A percentile compares a stretch with the other conserved stretches of the same genome.
These are phyloP conservation scores for Lenwebbia sp. DNA, from an alignment of 345 rosid species.

Conservation along the genomic window DNA sequence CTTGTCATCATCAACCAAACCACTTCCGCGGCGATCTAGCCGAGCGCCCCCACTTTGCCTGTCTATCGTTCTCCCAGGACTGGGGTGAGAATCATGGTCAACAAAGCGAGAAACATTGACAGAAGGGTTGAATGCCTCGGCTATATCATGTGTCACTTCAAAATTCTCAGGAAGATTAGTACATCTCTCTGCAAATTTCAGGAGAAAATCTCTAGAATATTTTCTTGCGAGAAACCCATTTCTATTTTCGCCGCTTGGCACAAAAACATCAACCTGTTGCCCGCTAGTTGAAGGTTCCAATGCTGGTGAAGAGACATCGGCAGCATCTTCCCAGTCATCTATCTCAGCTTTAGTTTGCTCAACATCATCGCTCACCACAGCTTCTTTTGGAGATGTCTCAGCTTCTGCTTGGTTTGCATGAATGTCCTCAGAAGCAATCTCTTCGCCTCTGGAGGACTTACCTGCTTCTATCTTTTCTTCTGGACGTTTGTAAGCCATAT, in stretches of 20 bases:
- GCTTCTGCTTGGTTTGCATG: conserved; percentile 23
- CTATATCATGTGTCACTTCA: conserved; percentile 35
- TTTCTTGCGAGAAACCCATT: conserved; percentile 45
- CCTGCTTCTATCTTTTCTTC: conserved; percentile 64
- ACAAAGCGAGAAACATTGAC: conserved; percentile 29
- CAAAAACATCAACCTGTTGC: conserved; percentile 9
- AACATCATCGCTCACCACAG: conserved; percentile 15
- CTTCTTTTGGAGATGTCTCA: conserved; percentile 15
- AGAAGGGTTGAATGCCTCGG: conserved; percentile 23
- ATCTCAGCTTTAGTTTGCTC: conserved; percentile 50
- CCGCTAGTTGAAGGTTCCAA: conserved; percentile 34
- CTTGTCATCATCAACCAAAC: conserved; percentile 49
- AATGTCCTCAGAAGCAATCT: conserved; percentile 10
- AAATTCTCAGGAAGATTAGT: conserved; percentile 63
- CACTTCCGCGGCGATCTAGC: conserved; percentile 64
- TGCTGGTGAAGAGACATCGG: conserved; percentile 74
- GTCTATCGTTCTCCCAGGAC: conserved; percentile 53
- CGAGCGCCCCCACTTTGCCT: conserved; percentile 54
- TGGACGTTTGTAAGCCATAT: conserved; percentile 83
- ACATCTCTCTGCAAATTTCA: conserved; percentile 63
- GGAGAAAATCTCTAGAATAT: conserved; percentile 90
- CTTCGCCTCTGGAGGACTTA: conserved; percentile 14
- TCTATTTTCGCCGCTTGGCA: neutral
- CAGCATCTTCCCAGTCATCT: conserved; percentile 99
- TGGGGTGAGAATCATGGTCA: conserved; percentile 48